These are phyloP conservation scores for Myrica gale DNA, from an alignment of 306 rosid species.

Conservation along the genomic window DNA sequence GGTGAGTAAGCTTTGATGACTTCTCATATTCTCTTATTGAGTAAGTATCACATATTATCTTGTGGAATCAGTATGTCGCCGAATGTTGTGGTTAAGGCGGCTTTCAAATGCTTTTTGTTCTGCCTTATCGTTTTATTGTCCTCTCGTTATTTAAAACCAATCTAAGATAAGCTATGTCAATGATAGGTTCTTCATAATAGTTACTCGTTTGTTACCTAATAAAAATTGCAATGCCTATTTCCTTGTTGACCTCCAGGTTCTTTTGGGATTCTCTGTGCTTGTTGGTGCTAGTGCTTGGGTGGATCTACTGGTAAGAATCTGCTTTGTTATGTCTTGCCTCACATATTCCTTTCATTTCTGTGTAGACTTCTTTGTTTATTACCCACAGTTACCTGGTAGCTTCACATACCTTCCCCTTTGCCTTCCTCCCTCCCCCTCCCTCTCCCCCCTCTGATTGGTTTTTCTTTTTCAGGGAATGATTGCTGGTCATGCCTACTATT, in stretches of 20 bases:
- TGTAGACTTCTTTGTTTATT: constrained; percentile 9
- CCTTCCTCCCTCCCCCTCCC: not conserved
- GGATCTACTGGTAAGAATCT: constrained; percentile 73
- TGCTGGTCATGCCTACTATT: constrained; percentile 96
- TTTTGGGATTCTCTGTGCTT: constrained; percentile 84
- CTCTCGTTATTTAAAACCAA: not conserved
- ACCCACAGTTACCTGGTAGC: not conserved
- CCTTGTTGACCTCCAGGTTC: constrained; percentile 52
- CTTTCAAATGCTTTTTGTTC: not conserved
- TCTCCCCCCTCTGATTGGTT: not conserved
- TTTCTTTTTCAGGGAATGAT: constrained; percentile 75
- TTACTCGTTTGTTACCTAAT: not conserved
- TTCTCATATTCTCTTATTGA: constrained; percentile 10
- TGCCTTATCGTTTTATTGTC: not conserved
- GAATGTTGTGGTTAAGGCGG: constrained; percentile 9
- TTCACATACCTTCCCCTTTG: not conserved
- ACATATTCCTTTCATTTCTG: not conserved
- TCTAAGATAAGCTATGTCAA: constrained; percentile 23
- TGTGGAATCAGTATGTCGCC: not conserved
- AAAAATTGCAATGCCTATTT: not conserved
- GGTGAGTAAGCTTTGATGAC: constrained; percentile 52
- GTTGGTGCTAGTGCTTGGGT: constrained; percentile 99
- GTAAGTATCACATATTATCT: not conserved
- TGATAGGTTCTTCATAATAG: not conserved
- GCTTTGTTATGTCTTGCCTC: too few species aligned